Evolutionary conservation across 352 stramenopile genomes (phyloP).

Genomic region (Phytophthora rubi): DNA sequence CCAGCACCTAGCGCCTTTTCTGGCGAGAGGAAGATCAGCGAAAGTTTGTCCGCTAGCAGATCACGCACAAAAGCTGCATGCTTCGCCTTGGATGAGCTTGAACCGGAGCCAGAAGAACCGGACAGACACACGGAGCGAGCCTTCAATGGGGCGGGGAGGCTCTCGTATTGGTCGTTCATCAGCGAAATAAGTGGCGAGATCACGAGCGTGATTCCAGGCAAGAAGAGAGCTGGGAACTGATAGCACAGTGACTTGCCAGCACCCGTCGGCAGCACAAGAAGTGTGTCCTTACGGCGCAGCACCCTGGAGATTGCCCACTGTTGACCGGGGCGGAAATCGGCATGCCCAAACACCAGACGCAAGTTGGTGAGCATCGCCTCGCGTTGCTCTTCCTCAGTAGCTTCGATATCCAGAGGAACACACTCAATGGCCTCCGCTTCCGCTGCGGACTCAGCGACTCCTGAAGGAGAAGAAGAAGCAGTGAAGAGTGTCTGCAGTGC

Average conservation of each 20-base stretch:
- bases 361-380: conserved; percentile 76
- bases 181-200: conserved; percentile 94
- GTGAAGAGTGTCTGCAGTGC: conserved; percentile 64
- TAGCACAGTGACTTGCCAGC: conserved; percentile 99
- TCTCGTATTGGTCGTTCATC: conserved; percentile 93
- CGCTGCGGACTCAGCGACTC: conserved; percentile 19
- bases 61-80: conserved; percentile 75
- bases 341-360: conserved; percentile 85
- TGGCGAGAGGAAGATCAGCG: conserved; percentile 92
- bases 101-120: conserved; percentile 35
- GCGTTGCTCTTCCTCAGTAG: conserved; percentile 47
- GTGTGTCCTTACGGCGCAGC: conserved; percentile 61
- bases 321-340: conserved; percentile 79
- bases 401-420: conserved; percentile 60
- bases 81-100: conserved; percentile 55
- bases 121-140: conserved; percentile 63
- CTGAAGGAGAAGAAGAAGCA: conserved; percentile 13
- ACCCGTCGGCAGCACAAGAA: conserved; percentile 97
- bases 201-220: conserved; percentile 91
- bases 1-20: conserved; percentile 87
- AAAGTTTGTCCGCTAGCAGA: conserved; percentile 64
- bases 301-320: conserved; percentile 86
- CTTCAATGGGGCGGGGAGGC: conserved; percentile 74
- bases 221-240: conserved; percentile 90
- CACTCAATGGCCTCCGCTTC: conserved; percentile 44